Percentiles rank a stretch among this genome's conserved stretches.
phyloP scores from a whole-genome alignment of 805 yeast genomes.

The Saccharomyces jurei region DNA sequence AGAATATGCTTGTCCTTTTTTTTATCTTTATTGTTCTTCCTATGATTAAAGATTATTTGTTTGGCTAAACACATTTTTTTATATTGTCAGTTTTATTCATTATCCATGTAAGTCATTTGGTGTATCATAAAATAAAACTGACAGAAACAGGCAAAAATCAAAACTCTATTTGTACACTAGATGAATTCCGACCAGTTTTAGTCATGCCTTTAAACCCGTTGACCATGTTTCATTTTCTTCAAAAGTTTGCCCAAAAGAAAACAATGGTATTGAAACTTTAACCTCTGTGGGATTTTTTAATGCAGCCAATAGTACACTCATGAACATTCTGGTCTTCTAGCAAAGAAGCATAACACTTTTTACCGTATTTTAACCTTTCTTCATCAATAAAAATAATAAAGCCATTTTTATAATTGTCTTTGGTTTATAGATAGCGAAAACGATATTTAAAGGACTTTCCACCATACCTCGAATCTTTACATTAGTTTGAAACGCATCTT shows the following conservation, averaged over 20 bases:
- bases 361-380: not conserved
- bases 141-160: not conserved
- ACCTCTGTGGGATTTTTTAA: not conserved
- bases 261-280: not conserved
- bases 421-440: not conserved
- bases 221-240: not conserved
- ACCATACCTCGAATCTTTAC: not conserved
- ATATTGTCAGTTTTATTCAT: not conserved
- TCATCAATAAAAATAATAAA: not conserved
- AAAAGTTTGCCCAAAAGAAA: not conserved
- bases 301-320: not conserved
- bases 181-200: not conserved
- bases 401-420: not conserved
- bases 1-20: not conserved
- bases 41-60: not conserved
- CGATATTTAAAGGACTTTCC: not conserved
- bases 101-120: not conserved
- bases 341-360: not conserved
- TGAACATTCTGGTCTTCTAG: not conserved
- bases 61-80: not conserved
- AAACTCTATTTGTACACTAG: not conserved
- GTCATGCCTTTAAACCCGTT: not conserved
- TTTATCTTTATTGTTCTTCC: not conserved
- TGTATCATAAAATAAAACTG: not conserved
- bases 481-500: not conserved